Evolutionary conservation across 2,329 filamentous ascomycete species (phyloP), one percentile per base, ranked within the genome.

Genomic region (Pyrenochaeta sp.): DNA sequence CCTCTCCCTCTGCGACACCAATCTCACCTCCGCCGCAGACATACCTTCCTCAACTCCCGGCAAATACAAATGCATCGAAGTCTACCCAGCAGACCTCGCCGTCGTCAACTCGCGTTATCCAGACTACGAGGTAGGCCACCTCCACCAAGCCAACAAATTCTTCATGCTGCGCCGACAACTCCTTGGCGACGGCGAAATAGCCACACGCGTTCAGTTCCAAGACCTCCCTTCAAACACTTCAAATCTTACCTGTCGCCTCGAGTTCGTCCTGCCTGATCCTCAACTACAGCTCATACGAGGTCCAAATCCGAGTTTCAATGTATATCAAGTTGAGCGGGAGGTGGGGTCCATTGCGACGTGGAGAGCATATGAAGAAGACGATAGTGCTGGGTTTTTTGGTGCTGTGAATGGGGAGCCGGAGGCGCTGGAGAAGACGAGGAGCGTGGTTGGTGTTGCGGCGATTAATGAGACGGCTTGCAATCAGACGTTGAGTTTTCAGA

Each of bases 81-180:
- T 62, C 42, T 74, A 72, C 52, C 66, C 71, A 0, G 43, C 61
- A 22, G 60, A 69, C 19, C 63, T 74, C 50, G 59, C 59, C 13
- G 50, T 73, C 25, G 43, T 74, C 50, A 71, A 73, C 59, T 68
- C 68, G 10, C 69, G 64, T 39, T 75, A 73, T 50, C 69, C 72
- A 27, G 39, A 61, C 43, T 66, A 64, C 52, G 55, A 64, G 28
- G 42, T 43, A 25, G 54, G 56, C 2, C 66, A 62, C 54, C 68
- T 69, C 15, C 66, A 69, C 53, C 46, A 53, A 19, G 46, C 65
- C 0, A 64, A 27, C 25, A 36, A 59, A n/a, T 66, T 73, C 66
- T 71, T 72, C 59, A 70, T 74, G 68, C 59, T 72, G n/a, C 66
- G 68, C 28, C 67, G 70, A 12, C 67, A 75, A 45, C 24, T 50